Evolutionary conservation across 768 basidiomycete genomes (phyloP).

Genomic region (Lactarius tabidus): DNA sequence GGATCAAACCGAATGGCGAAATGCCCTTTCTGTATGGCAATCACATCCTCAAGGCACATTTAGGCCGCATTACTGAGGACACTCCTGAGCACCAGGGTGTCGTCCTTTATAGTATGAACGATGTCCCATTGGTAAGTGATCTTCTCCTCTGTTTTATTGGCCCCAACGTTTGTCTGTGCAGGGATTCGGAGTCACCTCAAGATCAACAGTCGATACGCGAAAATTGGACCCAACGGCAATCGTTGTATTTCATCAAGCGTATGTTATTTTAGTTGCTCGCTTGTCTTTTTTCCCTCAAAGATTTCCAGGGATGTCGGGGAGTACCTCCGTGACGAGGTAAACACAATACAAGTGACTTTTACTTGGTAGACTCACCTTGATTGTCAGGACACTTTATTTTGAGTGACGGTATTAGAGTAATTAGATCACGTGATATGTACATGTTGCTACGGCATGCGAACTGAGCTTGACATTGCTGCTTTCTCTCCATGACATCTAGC

Average conservation of each 20-base stretch:
- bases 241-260: constrained; percentile 99
- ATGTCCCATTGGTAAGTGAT: constrained; percentile 72
- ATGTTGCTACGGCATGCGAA: background rate
- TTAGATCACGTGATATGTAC: background rate
- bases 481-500: constrained; percentile 12
- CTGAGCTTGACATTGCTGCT: background rate
- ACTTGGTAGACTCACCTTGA: constrained; percentile 10
- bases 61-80: constrained; percentile 98
- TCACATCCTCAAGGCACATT: constrained; percentile 95
- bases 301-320: constrained; percentile 86
- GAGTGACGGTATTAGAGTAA: constrained; percentile 9
- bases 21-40: constrained; percentile 99
- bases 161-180: constrained; percentile 32
- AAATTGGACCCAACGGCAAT: constrained; percentile 97
- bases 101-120: constrained; percentile 93
- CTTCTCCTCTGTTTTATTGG: background rate
- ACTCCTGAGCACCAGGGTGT: constrained; percentile 99
- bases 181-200: constrained; percentile 97
- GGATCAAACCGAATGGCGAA: constrained; percentile 99
- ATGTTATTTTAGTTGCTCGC: constrained; percentile 30
- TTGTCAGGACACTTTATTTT: constrained; percentile 75
- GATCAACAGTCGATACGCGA: constrained; percentile 92
- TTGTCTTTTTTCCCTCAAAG: background rate
- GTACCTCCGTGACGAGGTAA: constrained; percentile 93
- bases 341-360: constrained; percentile 14